Evolutionary conservation across 2,329 filamentous ascomycete genomes (phyloP).

Genomic region (Colletotrichum sp.): DNA sequence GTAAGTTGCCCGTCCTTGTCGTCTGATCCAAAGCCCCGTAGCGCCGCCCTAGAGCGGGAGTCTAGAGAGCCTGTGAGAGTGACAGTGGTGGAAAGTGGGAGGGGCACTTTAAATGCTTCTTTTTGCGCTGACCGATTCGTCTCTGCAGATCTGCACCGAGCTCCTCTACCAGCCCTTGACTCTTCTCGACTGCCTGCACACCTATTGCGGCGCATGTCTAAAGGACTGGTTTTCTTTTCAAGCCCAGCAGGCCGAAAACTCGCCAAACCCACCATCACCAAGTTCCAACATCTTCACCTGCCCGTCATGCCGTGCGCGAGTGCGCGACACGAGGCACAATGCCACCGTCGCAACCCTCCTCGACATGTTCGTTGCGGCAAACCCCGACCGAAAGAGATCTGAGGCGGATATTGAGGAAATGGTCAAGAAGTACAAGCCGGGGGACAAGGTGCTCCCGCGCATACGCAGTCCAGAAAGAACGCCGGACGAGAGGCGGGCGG

Average conservation of each 20-base stretch:
- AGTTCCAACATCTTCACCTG: conserved; percentile 75
- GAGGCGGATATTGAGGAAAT: conserved; percentile 79
- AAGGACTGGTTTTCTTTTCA: conserved; percentile 96
- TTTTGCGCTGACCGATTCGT: conserved; percentile 1
- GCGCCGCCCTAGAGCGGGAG: conserved; percentile 3
- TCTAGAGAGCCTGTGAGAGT: background rate
- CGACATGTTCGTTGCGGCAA: conserved; percentile 83
- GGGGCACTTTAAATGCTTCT: background rate
- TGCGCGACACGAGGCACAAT: conserved; percentile 89
- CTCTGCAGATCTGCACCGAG: conserved; percentile 88
- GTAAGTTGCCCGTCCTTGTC: conserved; percentile 59
- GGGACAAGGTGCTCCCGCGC: conserved; percentile 79
- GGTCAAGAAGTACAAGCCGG: conserved; percentile 76
- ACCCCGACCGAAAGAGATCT: conserved; percentile 76
- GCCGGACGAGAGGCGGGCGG: conserved; percentile 56
- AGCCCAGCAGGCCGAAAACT: conserved; percentile 61
- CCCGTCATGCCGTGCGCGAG: conserved; percentile 86
- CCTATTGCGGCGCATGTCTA: conserved; percentile 92
- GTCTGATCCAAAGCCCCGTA: conserved; percentile 18
- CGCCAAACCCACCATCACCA: conserved; percentile 53
- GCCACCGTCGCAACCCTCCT: conserved; percentile 88
- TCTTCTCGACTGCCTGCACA: conserved; percentile 91
- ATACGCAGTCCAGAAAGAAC: conserved; percentile 56
- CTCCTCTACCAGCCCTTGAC: conserved; percentile 90
- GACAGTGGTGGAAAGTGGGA: background rate